Percentiles rank a stretch among this genome's conserved stretches.
phyloP scores from a whole-genome alignment of 345 rosid genomes.

The Rhodamnia argentea region DNA sequence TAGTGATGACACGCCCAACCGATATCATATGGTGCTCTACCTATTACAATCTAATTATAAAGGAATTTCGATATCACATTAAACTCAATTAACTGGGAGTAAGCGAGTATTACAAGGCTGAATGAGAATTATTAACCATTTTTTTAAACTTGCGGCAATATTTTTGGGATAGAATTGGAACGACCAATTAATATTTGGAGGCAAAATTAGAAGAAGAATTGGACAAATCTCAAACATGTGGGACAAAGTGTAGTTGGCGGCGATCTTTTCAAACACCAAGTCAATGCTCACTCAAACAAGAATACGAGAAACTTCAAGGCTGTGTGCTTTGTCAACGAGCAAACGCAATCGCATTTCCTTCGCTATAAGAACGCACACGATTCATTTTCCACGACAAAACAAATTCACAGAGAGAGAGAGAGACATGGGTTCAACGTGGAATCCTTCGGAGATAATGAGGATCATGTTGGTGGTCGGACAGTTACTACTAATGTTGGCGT shows the following conservation, averaged over 20 bases:
- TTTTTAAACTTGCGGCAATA: background rate
- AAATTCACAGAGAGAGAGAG: too few species aligned
- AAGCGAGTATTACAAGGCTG: background rate
- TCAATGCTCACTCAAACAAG: too few species aligned
- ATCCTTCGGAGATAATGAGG: background rate
- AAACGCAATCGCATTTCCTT: too few species aligned
- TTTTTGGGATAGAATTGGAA: background rate
- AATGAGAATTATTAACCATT: background rate
- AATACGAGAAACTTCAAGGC: too few species aligned
- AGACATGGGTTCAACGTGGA: background rate
- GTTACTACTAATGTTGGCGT: background rate
- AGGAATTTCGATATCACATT: fast-evolving
- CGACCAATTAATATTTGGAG: background rate
- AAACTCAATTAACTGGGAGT: background rate
- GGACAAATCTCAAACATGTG: too few species aligned
- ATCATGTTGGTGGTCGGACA: background rate
- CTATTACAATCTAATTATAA: background rate
- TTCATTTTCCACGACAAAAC: too few species aligned
- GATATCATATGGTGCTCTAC: background rate
- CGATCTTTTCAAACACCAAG: too few species aligned
- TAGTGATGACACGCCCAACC: background rate
- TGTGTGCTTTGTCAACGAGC: too few species aligned
- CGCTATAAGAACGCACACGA: too few species aligned
- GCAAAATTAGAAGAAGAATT: background rate
- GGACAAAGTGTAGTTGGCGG: too few species aligned